phyloP scores from a whole-genome alignment of 228 moss, liverwort and hornwort genomes.

The Sphagnum fallax region DNA sequence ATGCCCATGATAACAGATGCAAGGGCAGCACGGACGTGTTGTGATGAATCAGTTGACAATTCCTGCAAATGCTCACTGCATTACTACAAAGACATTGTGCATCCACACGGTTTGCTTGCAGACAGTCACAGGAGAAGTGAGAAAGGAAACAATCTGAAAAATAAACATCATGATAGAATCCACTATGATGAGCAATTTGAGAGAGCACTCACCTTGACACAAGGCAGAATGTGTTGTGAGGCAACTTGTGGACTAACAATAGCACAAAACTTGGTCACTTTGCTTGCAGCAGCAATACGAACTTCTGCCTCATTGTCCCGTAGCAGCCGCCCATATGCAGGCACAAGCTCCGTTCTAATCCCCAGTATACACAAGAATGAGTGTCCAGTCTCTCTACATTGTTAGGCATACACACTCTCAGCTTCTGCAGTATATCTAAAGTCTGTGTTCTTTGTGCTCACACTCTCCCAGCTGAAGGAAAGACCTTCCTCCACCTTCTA shows the following conservation, averaged over 20 bases:
- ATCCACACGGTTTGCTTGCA: no score
- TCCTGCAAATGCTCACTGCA: constrained; percentile 15
- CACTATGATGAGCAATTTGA: neutral
- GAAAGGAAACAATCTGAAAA: no score
- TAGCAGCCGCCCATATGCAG: constrained; percentile 85
- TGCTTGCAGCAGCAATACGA: constrained; percentile 92
- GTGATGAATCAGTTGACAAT: constrained; percentile 53
- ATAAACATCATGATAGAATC: no score
- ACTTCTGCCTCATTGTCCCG: constrained; percentile 99
- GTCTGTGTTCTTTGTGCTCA: no score
- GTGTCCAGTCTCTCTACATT: no score
- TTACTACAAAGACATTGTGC: neutral
- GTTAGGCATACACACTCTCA: no score
- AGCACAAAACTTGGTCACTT: constrained; percentile 97
- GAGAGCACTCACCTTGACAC: constrained; percentile 62
- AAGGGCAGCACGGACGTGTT: constrained; percentile 56
- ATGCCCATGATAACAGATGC: constrained; percentile 65
- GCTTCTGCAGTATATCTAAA: no score
- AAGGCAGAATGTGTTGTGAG: constrained; percentile 90
- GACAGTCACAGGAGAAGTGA: no score
- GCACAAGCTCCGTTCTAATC: constrained; percentile 85
- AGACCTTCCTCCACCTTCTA: no score
- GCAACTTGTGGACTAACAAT: constrained; percentile 85
- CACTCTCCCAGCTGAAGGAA: no score
- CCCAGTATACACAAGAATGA: no score